A percentile compares a stretch with the other conserved stretches of the same genome.
Conservation (phyloP, 352 stramenopile genomes). For the Phytophthora agathidicida region DNA sequence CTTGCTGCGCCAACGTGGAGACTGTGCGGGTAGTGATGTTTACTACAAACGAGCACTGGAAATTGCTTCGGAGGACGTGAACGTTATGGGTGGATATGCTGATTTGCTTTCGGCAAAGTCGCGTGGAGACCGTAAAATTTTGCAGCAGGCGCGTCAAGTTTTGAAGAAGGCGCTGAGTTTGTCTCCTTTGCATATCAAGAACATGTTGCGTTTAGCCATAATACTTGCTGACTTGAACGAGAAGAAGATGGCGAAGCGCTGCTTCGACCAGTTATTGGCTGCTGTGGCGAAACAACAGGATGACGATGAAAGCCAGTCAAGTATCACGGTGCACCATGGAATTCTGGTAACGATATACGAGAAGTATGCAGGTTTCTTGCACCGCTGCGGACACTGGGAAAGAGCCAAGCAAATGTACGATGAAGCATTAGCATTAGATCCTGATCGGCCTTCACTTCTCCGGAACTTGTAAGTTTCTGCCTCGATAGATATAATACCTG, state of each 20-base stretch:
- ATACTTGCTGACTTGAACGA: slow-evolving; percentile 18
- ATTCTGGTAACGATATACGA: slow-evolving; percentile 10
- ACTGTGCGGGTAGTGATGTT: slow-evolving; percentile 34
- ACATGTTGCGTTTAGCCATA: slow-evolving; percentile 26
- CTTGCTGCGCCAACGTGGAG: slow-evolving; percentile 23
- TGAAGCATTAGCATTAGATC: slow-evolving; percentile 15
- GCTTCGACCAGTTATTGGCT: slow-evolving; percentile 14
- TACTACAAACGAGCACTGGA: slow-evolving; percentile 35
- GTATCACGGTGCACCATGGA: not conserved
- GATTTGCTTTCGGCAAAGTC: slow-evolving; percentile 24
- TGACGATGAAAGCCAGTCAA: not conserved
- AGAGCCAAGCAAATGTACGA: slow-evolving; percentile 23
- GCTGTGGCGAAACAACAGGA: not conserved
- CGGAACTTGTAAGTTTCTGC: slow-evolving; percentile 28
- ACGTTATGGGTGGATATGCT: slow-evolving; percentile 37
- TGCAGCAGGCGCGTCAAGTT: slow-evolving; percentile 20
- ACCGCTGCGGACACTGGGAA: slow-evolving; percentile 14
- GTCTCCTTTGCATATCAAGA: slow-evolving; percentile 18
- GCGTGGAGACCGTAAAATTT: not conserved
- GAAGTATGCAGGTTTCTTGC: slow-evolving; percentile 21
- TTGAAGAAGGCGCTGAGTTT: slow-evolving; percentile 29
- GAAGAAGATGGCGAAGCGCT: slow-evolving; percentile 2
- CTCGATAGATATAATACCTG: not conserved
- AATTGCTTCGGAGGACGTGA: slow-evolving; percentile 25
- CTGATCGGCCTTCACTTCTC: slow-evolving; percentile 16